Evolutionary conservation across 148 eudicot species (phyloP).

Genomic region (Chenopodium quinoa): DNA sequence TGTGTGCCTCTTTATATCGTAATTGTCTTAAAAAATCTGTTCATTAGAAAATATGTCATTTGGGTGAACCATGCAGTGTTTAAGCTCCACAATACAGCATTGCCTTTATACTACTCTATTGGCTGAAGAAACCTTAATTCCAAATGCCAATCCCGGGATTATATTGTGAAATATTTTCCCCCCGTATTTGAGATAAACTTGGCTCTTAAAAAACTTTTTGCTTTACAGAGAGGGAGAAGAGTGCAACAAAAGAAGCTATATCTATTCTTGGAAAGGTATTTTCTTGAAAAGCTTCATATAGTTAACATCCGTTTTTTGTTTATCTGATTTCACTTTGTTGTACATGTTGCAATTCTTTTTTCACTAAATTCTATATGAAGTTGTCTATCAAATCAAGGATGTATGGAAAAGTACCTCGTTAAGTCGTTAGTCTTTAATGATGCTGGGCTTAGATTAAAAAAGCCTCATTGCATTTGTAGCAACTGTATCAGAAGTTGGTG

Average conservation of each 20-base stretch:
- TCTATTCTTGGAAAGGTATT: constrained; percentile 68
- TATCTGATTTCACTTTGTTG: neutral
- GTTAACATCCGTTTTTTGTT: neutral
- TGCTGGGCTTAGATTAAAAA: neutral
- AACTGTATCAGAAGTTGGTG: neutral
- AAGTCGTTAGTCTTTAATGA: too few species aligned
- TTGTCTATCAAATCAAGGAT: constrained; percentile 1
- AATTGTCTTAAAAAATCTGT: neutral
- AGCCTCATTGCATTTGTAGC: neutral
- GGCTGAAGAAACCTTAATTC: neutral
- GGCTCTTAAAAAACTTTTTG: constrained; percentile 12
- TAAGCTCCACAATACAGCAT: too few species aligned
- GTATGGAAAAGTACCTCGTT: neutral
- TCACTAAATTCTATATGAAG: neutral
- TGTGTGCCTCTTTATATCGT: neutral
- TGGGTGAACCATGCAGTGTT: too few species aligned
- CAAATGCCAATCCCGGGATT: neutral
- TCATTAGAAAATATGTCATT: neutral
- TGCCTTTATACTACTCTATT: neutral
- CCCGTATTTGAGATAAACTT: constrained; percentile 9
- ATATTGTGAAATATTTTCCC: neutral
- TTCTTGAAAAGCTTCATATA: constrained; percentile 1
- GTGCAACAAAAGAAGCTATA: constrained; percentile 86
- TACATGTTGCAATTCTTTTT: neutral
- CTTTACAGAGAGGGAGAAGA: constrained; percentile 82